phyloP scores from a whole-genome alignment of 441 rosid genomes.

The Erodium texanum region DNA sequence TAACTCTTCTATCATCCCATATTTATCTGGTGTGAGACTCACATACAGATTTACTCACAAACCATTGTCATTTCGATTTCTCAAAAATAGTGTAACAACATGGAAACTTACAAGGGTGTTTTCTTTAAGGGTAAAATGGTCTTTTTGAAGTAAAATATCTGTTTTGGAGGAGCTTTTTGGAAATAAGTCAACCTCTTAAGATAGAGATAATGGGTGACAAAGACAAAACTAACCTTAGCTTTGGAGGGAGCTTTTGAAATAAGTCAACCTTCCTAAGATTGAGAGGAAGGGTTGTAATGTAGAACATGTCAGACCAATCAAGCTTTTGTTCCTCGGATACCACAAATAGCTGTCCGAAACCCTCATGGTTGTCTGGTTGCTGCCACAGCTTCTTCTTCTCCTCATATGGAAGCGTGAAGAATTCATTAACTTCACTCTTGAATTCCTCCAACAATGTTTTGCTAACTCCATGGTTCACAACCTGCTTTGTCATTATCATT shows the following conservation, averaged over 20 bases:
- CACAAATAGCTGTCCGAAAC: slow-evolving; percentile 39
- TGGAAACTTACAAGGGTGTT: no score
- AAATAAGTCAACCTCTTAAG: no score
- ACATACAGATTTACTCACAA: no score
- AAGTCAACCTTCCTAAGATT: slow-evolving; percentile 21
- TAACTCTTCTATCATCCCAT: no score
- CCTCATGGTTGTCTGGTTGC: slow-evolving; percentile 30
- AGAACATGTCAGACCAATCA: slow-evolving; percentile 42
- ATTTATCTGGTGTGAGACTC: no score
- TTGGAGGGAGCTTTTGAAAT: slow-evolving; percentile 28
- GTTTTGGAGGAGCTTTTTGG: no score
- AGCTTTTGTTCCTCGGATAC: slow-evolving; percentile 37
- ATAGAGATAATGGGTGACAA: no score
- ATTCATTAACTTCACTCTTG: slow-evolving; percentile 25
- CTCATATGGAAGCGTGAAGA: slow-evolving; percentile 30
- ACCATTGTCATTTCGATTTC: no score
- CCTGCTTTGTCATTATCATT: slow-evolving; percentile 12
- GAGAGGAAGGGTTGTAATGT: slow-evolving; percentile 26
- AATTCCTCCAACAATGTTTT: slow-evolving; percentile 27
- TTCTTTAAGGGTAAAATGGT: no score
- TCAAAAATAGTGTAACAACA: no score
- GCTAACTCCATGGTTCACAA: slow-evolving; percentile 33
- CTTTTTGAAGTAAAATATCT: no score
- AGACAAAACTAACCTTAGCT: slow-evolving; percentile 24
- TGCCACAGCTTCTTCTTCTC: slow-evolving; percentile 40